Evolutionary conservation across 805 yeast species (phyloP), one percentile per base, ranked within the genome.

Genomic region (Yamadazyma kitorensis): DNA sequence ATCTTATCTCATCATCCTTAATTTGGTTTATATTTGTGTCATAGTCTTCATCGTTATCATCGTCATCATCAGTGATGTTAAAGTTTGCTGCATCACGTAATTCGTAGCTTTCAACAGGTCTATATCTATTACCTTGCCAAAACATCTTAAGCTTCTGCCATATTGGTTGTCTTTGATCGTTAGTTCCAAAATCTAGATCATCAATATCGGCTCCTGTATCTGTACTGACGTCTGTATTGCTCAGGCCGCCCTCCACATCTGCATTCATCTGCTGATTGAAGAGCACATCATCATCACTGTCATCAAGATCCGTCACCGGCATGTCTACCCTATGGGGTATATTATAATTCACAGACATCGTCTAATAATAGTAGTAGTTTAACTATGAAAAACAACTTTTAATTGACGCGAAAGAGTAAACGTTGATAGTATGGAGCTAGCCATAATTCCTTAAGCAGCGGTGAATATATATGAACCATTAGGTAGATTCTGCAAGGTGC

Each of bases 221-320:
- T 20, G 11, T 8, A 20, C 23, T 20, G 23, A 11, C 11, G 13
- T 18, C 17, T 3, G 5, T 10, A 12, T 16, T 57, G 18, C 29
- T 18, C 12, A n/a, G 7, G 7, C n/a, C 6, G 4, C 36, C 36
- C n/a, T n/a, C n/a, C 4, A 34, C 33, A 28, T 34, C 33, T 7
- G 6, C 12, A 12, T 17, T 15, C 33, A 29, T 34, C 17, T 42
- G 50, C 16, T 57, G 52, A 5, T 40, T 39, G 37, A 53, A 52
- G 3, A 60, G 27, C 13, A 55, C 37, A 35, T 62, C 67, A 34
- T 65, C 72, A 11, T 55, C 70, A 4, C 48, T 47, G 16, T 62
- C 70, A 44, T 78, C 82, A 35, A 78, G 54, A 46, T 78, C 69
- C 0, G 79, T 72, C 4, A 78, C 62, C 0, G 83, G 84, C 3